A percentile compares a stretch with the other conserved stretches of the same genome.
These are phyloP conservation scores for Oryza longistaminata DNA, from an alignment of 176 grass and related monocot species.

Conservation along the genomic window DNA sequence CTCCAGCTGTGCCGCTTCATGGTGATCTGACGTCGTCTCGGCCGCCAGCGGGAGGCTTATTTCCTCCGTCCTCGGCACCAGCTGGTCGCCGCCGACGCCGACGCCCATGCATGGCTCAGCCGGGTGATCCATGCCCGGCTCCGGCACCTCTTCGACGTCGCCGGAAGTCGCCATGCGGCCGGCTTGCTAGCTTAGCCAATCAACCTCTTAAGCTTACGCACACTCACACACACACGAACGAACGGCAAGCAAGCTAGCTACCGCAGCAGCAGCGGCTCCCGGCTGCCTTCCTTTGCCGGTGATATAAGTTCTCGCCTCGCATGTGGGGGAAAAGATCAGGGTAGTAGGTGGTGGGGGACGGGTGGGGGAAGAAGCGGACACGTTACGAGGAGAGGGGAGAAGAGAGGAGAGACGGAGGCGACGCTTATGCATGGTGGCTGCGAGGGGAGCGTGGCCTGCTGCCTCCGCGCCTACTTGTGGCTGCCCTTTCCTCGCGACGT, in stretches of 20 bases:
- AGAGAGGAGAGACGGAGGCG: neutral
- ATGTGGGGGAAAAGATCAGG: slow-evolving; percentile 39
- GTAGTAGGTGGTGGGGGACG: slow-evolving; percentile 29
- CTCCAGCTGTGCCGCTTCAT: neutral
- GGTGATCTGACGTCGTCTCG: neutral
- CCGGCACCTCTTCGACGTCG: slow-evolving; percentile 33
- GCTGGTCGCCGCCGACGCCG: neutral
- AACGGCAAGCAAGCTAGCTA: neutral
- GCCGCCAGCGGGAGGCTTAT: neutral
- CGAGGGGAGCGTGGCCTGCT: slow-evolving; percentile 54
- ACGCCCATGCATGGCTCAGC: neutral
- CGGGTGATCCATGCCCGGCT: neutral
- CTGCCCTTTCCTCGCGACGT: slow-evolving; percentile 47
- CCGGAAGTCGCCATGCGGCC: slow-evolving; percentile 36
- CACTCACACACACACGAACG: neutral
- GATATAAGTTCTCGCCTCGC: slow-evolving; percentile 18
- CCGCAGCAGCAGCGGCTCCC: slow-evolving; percentile 7
- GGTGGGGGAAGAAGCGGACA: slow-evolving; percentile 49
- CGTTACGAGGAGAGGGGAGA: slow-evolving; percentile 27
- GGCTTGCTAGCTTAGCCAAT: neutral
- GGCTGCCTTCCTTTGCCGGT: neutral
- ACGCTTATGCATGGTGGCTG: slow-evolving; percentile 42
- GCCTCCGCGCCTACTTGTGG: slow-evolving; percentile 33
- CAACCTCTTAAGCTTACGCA: neutral
- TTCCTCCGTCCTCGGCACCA: neutral